A percentile compares a stretch with the other conserved stretches of the same genome.
phyloP scores from a whole-genome alignment of 2,329 filamentous ascomycete genomes.

The Hortaea werneckii region DNA sequence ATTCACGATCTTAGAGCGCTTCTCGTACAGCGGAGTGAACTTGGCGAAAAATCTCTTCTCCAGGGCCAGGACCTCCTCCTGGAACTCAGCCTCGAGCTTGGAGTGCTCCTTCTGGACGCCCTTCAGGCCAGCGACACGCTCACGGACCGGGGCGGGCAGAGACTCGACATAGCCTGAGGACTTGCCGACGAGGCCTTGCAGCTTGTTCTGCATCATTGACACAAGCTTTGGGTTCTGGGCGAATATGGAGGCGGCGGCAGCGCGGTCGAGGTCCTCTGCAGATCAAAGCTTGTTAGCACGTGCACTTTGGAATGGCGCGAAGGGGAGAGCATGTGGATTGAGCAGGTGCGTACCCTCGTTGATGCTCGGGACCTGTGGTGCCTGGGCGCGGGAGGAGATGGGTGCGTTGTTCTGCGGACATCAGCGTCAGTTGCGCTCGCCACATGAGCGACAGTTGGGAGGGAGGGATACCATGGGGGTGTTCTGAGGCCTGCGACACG shows the following conservation, averaged over 20 bases:
- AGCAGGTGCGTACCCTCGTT: conserved; percentile 68
- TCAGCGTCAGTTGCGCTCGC: background rate
- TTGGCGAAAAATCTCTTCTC: conserved; percentile 99
- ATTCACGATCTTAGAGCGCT: conserved; percentile 87
- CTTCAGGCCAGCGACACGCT: conserved; percentile 89
- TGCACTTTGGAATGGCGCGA: background rate
- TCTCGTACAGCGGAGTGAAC: conserved; percentile 94
- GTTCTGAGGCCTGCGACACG: background rate
- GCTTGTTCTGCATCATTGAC: conserved; percentile 94
- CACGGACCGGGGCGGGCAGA: conserved; percentile 77
- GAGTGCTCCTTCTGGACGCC: conserved; percentile 98
- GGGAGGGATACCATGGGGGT: background rate
- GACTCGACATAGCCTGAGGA: conserved; percentile 98
- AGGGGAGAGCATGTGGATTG: background rate
- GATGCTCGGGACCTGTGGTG: conserved; percentile 88
- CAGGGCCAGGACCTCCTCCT: conserved; percentile 92
- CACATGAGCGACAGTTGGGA: background rate
- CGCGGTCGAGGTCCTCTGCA: conserved; percentile 85
- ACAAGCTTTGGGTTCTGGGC: conserved; percentile 91
- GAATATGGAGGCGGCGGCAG: conserved; percentile 80
- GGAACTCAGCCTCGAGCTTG: conserved; percentile 95
- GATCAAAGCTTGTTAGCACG: background rate
- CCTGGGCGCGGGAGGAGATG: conserved; percentile 93
- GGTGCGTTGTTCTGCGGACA: conserved; percentile 64
- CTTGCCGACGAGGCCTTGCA: conserved; percentile 82